Conservation (phyloP, 306 rosid genomes). For the cucumber (Cucumis sativus) region Cucumber_9930_V3 NC_026658.2:25059501-25060000, state of each 20-base stretch:
- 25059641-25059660: not conserved
- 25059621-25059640: not conserved
- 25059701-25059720: not conserved
- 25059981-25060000: not conserved
- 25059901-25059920: no score
- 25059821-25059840: no score
- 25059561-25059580: conserved; percentile 52
- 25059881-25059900: no score
- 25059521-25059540: conserved; percentile 20
- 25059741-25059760: no score
- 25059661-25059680: not conserved
- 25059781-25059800: no score
- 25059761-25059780: no score
- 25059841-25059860: no score
- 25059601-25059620: conserved; percentile 78
- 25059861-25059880: no score
- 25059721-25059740: no score
- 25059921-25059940: no score
- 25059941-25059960: no score
- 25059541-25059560: conserved; percentile 38
- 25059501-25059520: conserved; percentile 22
- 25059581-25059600: conserved; percentile 90
- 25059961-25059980: not conserved
- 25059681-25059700: not conserved
- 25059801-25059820: no score